Evolutionary conservation across 2,329 filamentous ascomycete genomes (phyloP).

Genomic region (Apiospora aurea): DNA sequence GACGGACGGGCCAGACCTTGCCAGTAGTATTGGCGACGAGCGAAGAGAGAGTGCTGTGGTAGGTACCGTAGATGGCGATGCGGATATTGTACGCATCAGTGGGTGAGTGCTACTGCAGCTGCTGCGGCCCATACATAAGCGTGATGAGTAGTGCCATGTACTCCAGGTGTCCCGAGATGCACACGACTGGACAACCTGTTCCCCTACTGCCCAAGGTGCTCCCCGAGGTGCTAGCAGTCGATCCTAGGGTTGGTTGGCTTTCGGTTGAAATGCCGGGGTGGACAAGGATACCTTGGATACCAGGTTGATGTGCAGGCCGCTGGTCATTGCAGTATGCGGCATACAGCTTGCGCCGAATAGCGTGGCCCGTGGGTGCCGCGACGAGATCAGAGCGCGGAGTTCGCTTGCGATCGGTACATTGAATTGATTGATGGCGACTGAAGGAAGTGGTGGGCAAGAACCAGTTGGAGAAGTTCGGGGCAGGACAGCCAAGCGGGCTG

Average conservation of each 20-base stretch:
- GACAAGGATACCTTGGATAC: slow-evolving; percentile 4
- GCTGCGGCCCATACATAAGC: slow-evolving; percentile 2
- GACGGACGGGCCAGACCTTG: not conserved
- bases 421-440: not conserved
- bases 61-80: not conserved
- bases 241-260: slow-evolving; percentile 1
- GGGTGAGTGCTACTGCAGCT: not conserved
- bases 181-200: not conserved
- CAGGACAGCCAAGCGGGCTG: not conserved
- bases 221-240: slow-evolving; percentile 3
- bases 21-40: not conserved
- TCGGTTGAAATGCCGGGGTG: slow-evolving; percentile 20
- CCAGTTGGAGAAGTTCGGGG: not conserved
- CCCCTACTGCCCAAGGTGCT: not conserved
- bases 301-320: slow-evolving; percentile 15
- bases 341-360: not conserved
- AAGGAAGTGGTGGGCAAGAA: slow-evolving; percentile 2
- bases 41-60: not conserved
- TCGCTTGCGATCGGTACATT: not conserved
- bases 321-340: slow-evolving; percentile 17
- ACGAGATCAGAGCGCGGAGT: slow-evolving; percentile 15
- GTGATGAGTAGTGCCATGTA: not conserved
- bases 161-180: not conserved
- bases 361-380: slow-evolving; percentile 3
- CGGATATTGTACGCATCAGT: slow-evolving; percentile 15